phyloP scores from a whole-genome alignment of 768 basidiomycete species.

The Boletus tomentosulus region DNA sequence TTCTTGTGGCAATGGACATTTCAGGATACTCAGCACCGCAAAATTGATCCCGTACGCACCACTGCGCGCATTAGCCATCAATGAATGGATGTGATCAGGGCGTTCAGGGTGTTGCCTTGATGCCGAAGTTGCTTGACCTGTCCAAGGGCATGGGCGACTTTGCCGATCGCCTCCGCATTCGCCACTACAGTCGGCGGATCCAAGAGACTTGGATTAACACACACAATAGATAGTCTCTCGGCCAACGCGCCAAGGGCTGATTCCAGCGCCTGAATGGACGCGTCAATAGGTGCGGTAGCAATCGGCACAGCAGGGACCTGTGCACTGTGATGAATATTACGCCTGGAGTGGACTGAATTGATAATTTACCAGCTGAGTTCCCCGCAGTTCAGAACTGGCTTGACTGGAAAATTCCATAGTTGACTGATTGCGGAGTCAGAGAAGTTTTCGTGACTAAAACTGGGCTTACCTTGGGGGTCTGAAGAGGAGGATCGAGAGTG shows the following conservation, averaged over 20 bases:
- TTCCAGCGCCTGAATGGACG: conserved; percentile 48
- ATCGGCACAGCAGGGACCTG: conserved; percentile 18
- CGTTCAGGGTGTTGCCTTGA: conserved; percentile 19
- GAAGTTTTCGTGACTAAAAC: neutral
- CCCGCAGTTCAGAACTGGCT: conserved; percentile 12
- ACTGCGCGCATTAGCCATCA: conserved; percentile 9
- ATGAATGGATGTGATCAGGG: conserved; percentile 5
- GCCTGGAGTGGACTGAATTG: neutral
- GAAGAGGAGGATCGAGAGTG: conserved; percentile 29
- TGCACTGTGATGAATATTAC: conserved; percentile 2
- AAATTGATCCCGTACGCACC: neutral
- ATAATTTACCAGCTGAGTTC: conserved; percentile 15
- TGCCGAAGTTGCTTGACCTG: conserved; percentile 57
- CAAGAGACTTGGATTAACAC: conserved; percentile 32
- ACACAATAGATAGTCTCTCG: conserved; percentile 43
- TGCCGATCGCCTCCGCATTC: conserved; percentile 66
- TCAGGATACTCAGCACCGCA: neutral
- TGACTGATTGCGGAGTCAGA: conserved; percentile 18
- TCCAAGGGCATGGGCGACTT: conserved; percentile 57
- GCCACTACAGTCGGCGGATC: conserved; percentile 50
- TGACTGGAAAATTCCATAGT: conserved; percentile 16
- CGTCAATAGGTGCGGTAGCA: conserved; percentile 12
- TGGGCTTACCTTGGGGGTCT: conserved; percentile 26
- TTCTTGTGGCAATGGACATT: neutral
- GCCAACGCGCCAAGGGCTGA: conserved; percentile 49